A percentile compares a stretch with the other conserved stretches of the same genome.
phyloP scores from a whole-genome alignment of 2,329 filamentous ascomycete species.

The Colletotrichum gloeosporioides region DNA sequence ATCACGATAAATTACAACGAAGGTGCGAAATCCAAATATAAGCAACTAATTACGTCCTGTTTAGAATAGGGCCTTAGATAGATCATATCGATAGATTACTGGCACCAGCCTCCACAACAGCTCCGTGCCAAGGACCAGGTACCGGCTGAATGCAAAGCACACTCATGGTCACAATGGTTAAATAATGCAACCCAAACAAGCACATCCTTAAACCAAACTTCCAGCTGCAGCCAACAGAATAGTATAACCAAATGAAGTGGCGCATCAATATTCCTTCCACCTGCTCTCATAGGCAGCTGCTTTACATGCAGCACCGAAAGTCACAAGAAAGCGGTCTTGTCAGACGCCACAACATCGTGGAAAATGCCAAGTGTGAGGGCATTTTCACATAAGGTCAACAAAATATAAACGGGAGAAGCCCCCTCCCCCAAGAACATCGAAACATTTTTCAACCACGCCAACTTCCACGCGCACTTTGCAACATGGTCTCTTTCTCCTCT shows the following conservation, averaged over 20 bases:
- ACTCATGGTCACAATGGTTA: background rate
- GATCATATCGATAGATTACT: background rate
- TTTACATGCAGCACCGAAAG: background rate
- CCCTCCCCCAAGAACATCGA: background rate
- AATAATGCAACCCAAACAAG: background rate
- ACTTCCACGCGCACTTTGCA: background rate
- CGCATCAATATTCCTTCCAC: background rate
- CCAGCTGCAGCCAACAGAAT: background rate
- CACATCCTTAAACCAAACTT: background rate
- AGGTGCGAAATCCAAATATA: background rate
- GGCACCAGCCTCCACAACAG: background rate
- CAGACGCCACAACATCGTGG: background rate
- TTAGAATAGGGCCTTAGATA: background rate
- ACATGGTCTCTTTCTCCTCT: slow-evolving; percentile 2
- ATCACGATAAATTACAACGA: background rate
- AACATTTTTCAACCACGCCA: background rate
- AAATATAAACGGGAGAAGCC: background rate
- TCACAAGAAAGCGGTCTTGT: background rate
- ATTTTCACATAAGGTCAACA: background rate
- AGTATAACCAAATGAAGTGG: background rate
- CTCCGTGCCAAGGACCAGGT: background rate
- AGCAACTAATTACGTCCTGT: background rate
- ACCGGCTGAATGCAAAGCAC: background rate
- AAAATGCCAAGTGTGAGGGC: background rate
- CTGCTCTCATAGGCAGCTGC: background rate